Percentiles rank a stretch among this genome's conserved stretches.
These are phyloP conservation scores for Populus hybrid DNA, from an alignment of 441 rosid species.

Conservation along the genomic window DNA sequence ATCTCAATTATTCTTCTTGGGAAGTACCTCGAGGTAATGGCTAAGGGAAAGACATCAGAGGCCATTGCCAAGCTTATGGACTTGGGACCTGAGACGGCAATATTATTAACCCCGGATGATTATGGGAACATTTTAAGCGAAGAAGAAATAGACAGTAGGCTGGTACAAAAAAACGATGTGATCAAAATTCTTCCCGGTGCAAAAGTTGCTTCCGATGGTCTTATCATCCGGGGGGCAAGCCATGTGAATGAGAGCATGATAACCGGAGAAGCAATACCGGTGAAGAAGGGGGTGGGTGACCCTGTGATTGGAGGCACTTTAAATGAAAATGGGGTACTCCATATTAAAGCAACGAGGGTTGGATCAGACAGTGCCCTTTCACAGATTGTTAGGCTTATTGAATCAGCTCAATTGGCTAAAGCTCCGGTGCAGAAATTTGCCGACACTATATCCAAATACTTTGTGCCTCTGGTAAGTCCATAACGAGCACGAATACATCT, in stretches of 20 bases:
- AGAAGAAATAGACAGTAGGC: conserved; percentile 75
- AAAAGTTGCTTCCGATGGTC: conserved; percentile 91
- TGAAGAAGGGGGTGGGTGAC: conserved; percentile 76
- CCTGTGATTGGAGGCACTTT: conserved; percentile 85
- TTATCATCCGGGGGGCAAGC: conserved; percentile 78
- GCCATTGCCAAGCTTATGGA: conserved; percentile 67
- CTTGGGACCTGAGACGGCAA: conserved; percentile 40
- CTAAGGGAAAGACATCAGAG: neutral
- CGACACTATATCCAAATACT: conserved; percentile 74
- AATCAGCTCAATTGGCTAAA: conserved; percentile 88
- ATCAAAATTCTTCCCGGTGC: conserved; percentile 84
- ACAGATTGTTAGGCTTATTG: conserved; percentile 87
- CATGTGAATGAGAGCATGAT: conserved; percentile 98
- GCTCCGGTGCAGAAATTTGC: conserved; percentile 97
- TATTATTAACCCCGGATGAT: conserved; percentile 52
- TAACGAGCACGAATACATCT: neutral
- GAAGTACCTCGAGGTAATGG: neutral
- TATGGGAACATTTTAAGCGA: conserved; percentile 58
- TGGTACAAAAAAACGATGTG: conserved; percentile 82
- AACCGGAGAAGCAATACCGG: conserved; percentile 90
- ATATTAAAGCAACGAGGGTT: conserved; percentile 70
- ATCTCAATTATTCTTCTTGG: neutral
- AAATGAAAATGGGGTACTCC: conserved; percentile 82
- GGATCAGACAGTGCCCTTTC: conserved; percentile 95
- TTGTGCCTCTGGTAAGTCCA: conserved; percentile 70